Conservation (phyloP, 495 filamentous ascomycete genomes). For the Astrocystis sublimbata region DNA sequence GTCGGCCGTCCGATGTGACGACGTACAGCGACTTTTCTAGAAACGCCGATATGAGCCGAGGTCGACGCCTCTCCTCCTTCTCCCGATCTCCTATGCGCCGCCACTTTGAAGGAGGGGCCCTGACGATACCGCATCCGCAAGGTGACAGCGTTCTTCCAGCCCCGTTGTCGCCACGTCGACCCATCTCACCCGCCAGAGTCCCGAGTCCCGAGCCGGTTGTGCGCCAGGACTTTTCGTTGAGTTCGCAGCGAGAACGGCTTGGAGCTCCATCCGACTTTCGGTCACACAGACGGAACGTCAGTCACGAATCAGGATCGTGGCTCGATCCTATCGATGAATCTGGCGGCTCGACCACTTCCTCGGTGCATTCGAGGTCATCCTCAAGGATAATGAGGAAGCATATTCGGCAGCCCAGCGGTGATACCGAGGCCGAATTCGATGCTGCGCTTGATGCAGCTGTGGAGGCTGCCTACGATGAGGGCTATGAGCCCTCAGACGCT, state of each 20-base stretch:
- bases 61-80: constrained; percentile 48
- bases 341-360: constrained; percentile 75
- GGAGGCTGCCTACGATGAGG: constrained; percentile 94
- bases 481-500: constrained; percentile 72
- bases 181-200: constrained; percentile 42
- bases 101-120: constrained; percentile 37
- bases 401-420: constrained; percentile 66
- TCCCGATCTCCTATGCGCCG: constrained; percentile 46
- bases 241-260: constrained; percentile 33
- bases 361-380: constrained; percentile 77
- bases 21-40: constrained; percentile 28
- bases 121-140: constrained; percentile 39
- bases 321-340: constrained; percentile 97
- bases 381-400: constrained; percentile 65
- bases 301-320: constrained; percentile 86
- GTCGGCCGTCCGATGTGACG: constrained; percentile 18
- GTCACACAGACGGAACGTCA: constrained; percentile 57
- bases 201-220: constrained; percentile 41
- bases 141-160: constrained; percentile 61
- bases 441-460: constrained; percentile 94
- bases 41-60: constrained; percentile 20
- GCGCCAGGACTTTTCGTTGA: constrained; percentile 45
- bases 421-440: constrained; percentile 90
- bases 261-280: constrained; percentile 26
- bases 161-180: constrained; percentile 62